Evolutionary conservation across 2,329 filamentous ascomycete genomes (phyloP), one percentile per base, ranked within the genome.

Genomic region (Westerdykella ornata): DNA sequence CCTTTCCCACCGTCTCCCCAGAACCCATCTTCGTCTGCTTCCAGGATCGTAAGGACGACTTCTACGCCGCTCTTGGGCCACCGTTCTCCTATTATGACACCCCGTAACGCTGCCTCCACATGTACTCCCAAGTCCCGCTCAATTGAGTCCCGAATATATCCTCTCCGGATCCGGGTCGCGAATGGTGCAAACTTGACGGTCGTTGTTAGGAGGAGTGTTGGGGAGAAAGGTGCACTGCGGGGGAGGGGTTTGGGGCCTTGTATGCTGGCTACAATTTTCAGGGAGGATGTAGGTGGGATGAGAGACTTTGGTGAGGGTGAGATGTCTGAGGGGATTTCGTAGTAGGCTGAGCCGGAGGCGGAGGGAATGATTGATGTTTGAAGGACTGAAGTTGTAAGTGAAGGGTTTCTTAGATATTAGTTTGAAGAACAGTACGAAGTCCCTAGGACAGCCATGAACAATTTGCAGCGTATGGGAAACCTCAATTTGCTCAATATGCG

Each of bases 21-120:
- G 74, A 77, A 81, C 28, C 73, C 72, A 55, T 90, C 84, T 62
- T 96, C 87, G 59, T 97, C 92, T 3, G 88, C 90, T 68, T 98
- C 92, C 14, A 98, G 73, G 37, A 98, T 81, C 0, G 88, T 96
- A 37, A 98, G 81, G 14, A 95, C 83, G 31, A 98, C 82, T 62
- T 98, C 92, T n/a, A 95, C 82, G 34, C 88, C 89, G 63, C 88
- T 95, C 73, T 98, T 98, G n/a, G 92, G 92, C 87, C 90, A 98
- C 43, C 90, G 76, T 62, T 96, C 89, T 12, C 88, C 88, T 59
- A 97, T 90, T 38, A 97, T 81, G 6, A 88, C 85, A 1, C 90
- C 90, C 26, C 88, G 79, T 38, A 98, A 73, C 18, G 92, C 89
- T 13, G 88, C 90, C 66, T 97, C 89, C 3, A 98, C 72, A 63